phyloP scores from a whole-genome alignment of 257 asterid species.

The Scutellaria baicalensis region DNA sequence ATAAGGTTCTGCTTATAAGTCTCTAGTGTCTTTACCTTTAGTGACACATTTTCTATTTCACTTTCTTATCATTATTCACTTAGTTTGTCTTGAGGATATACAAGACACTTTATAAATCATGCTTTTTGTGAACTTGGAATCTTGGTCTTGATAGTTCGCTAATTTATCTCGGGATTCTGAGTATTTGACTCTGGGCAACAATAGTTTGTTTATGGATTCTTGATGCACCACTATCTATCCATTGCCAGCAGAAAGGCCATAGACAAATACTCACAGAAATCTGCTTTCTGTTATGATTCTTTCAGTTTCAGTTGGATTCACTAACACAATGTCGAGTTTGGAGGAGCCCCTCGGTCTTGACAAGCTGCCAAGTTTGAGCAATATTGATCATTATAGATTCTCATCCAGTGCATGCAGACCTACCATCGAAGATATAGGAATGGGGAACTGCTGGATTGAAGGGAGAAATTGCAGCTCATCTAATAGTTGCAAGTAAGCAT shows the following conservation, averaged over 20 bases:
- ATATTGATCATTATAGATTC: constrained; percentile 55
- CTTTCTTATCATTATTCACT: not conserved
- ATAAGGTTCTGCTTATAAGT: not conserved
- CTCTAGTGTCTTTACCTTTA: not conserved
- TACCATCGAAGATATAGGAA: constrained; percentile 51
- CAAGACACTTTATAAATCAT: not conserved
- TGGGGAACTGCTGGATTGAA: constrained; percentile 78
- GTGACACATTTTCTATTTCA: not conserved
- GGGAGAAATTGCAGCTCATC: constrained; percentile 92
- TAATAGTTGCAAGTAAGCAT: constrained; percentile 67
- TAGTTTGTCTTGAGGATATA: not conserved
- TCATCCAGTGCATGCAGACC: constrained; percentile 84
- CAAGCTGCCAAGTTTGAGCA: constrained; percentile 78
- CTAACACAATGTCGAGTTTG: constrained; percentile 76
- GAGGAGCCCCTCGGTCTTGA: constrained; percentile 93
- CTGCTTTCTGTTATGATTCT: constrained; percentile 13
- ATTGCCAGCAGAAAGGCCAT: constrained; percentile 10
- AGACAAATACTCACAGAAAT: not conserved
- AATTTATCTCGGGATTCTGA: not conserved
- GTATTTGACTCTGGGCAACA: constrained; percentile 3
- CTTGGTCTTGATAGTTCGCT: not conserved
- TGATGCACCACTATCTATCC: constrained; percentile 8
- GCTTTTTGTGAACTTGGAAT: not conserved
- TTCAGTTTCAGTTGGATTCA: constrained; percentile 24
- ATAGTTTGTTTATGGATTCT: not conserved